Evolutionary conservation across 768 basidiomycete species (phyloP).

Genomic region (Lanmaoa pseudosensibilis): DNA sequence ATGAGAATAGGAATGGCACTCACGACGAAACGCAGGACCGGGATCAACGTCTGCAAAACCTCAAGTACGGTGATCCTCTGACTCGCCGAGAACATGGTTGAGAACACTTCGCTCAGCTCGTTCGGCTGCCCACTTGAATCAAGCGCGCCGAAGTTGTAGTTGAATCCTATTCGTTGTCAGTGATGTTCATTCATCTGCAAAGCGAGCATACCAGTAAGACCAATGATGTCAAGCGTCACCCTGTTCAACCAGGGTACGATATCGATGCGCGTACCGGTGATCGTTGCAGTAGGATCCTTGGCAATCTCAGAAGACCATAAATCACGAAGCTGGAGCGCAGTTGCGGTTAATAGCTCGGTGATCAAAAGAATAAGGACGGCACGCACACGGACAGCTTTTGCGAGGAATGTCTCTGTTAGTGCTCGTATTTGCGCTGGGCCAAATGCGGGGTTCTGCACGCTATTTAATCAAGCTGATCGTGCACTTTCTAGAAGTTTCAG

Average conservation of each 20-base stretch:
- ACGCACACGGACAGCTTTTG: constrained; percentile 40
- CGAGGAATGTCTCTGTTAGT: constrained; percentile 55
- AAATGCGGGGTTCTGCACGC: constrained; percentile 61
- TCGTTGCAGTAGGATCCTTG: constrained; percentile 20
- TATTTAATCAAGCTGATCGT: neutral
- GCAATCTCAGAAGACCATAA: constrained; percentile 41
- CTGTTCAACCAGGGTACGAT: constrained; percentile 35
- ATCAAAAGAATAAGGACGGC: neutral
- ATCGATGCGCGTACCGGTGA: constrained; percentile 27
- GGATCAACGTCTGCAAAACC: constrained; percentile 37
- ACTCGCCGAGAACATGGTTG: constrained; percentile 28
- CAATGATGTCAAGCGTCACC: constrained; percentile 44
- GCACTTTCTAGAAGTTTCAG: neutral
- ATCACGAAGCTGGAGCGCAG: constrained; percentile 45
- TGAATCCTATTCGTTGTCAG: constrained; percentile 34
- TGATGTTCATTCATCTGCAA: neutral
- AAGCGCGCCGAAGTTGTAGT: constrained; percentile 38
- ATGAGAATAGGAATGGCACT: constrained; percentile 7
- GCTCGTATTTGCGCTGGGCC: constrained; percentile 58
- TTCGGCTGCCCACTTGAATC: constrained; percentile 23
- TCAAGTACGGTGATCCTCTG: constrained; percentile 22
- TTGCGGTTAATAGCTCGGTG: neutral
- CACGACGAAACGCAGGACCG: constrained; percentile 41
- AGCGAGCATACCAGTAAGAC: constrained; percentile 35
- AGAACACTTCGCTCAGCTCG: constrained; percentile 36